Conservation (phyloP, 257 asterid species). For the Primulina tabacum region DNA sequence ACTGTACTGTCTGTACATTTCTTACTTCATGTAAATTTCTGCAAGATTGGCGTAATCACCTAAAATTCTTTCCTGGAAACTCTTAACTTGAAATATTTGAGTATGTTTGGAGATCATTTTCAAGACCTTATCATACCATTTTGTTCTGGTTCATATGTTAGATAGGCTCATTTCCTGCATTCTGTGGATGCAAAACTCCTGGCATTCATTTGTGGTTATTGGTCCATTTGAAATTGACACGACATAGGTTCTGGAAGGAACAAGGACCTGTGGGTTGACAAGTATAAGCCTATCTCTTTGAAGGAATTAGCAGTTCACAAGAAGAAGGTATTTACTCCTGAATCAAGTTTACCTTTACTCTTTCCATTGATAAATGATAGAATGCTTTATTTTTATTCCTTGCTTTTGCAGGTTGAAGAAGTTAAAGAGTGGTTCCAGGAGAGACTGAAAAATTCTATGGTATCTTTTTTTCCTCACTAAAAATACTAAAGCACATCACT, state of each 20-base stretch:
- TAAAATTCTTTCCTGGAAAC: slow-evolving; percentile 5
- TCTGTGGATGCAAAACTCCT: slow-evolving; percentile 15
- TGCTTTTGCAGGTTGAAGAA: slow-evolving; percentile 75
- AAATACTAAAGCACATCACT: background rate
- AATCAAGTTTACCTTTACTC: slow-evolving; percentile 10
- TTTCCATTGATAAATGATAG: slow-evolving; percentile 13
- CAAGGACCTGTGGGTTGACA: slow-evolving; percentile 71
- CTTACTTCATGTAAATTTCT: background rate
- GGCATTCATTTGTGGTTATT: slow-evolving; percentile 24
- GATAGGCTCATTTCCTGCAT: slow-evolving; percentile 17
- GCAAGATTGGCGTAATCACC: slow-evolving; percentile 2
- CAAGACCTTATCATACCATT: background rate
- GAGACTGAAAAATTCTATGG: slow-evolving; percentile 50
- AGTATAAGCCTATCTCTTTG: slow-evolving; percentile 61
- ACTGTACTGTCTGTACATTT: background rate
- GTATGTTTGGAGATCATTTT: slow-evolving; percentile 17
- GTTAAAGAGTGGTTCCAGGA: slow-evolving; percentile 81
- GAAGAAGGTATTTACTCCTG: slow-evolving; percentile 59
- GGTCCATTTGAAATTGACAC: slow-evolving; percentile 17
- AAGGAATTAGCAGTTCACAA: slow-evolving; percentile 89
- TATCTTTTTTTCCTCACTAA: slow-evolving; percentile 22
- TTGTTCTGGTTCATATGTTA: background rate
- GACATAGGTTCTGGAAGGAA: slow-evolving; percentile 43
- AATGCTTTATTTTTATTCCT: slow-evolving; percentile 21
- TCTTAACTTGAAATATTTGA: slow-evolving; percentile 1